These are phyloP conservation scores for Suillus plorans DNA, from an alignment of 768 basidiomycete species.

Conservation along the genomic window DNA sequence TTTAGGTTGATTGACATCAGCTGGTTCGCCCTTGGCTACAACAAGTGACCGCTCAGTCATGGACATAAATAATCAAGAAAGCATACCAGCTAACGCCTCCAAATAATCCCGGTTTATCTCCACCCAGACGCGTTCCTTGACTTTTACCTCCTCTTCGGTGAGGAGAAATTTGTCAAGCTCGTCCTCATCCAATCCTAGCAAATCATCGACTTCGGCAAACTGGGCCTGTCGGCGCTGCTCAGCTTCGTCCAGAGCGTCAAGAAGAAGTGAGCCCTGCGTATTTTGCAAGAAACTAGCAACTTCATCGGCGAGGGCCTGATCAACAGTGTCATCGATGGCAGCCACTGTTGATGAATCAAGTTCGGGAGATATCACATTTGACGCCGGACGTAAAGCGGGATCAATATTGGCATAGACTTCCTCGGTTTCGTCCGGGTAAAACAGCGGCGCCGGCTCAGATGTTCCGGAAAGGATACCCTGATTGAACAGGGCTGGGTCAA, in stretches of 20 bases:
- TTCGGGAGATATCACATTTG: slow-evolving; percentile 14
- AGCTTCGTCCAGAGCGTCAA: slow-evolving; percentile 64
- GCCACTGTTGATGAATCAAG: slow-evolving; percentile 17
- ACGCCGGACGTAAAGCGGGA: slow-evolving; percentile 44
- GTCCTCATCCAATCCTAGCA: slow-evolving; percentile 83
- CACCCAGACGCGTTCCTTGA: slow-evolving; percentile 93
- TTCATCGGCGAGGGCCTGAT: slow-evolving; percentile 65
- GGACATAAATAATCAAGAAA: slow-evolving; percentile 10
- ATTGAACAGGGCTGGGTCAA: slow-evolving; percentile 62
- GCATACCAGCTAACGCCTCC: slow-evolving; percentile 72
- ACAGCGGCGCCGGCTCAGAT: slow-evolving; percentile 36
- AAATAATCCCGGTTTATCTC: slow-evolving; percentile 91
- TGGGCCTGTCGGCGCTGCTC: slow-evolving; percentile 61
- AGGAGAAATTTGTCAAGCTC: slow-evolving; percentile 83
- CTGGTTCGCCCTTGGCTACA: slow-evolving; percentile 67
- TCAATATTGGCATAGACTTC: slow-evolving; percentile 50
- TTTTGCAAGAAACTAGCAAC: slow-evolving; percentile 66
- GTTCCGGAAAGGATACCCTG: slow-evolving; percentile 69
- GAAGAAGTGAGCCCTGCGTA: slow-evolving; percentile 56
- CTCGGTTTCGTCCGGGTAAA: slow-evolving; percentile 46
- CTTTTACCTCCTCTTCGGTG: slow-evolving; percentile 74
- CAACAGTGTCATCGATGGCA: slow-evolving; percentile 59
- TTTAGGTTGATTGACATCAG: slow-evolving; percentile 47
- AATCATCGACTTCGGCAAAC: slow-evolving; percentile 51
- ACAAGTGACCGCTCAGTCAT: slow-evolving; percentile 43